Evolutionary conservation across 225 moss, liverwort and hornwort species (phyloP).

Genomic region (Bryoerythrophyllum caledonicum): DNA sequence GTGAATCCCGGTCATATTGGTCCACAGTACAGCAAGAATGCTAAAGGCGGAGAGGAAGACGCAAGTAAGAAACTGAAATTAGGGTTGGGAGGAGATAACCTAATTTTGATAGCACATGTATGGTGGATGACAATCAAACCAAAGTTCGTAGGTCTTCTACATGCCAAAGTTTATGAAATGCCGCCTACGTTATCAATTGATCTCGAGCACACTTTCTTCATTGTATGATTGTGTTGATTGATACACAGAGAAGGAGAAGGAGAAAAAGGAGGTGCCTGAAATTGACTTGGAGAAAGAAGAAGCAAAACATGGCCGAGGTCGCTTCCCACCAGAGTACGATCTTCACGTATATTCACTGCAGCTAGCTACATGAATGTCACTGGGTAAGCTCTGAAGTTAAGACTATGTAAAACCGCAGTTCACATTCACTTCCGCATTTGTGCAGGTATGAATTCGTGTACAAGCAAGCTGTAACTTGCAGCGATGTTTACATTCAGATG

Average conservation of each 20-base stretch:
- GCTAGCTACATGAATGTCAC: not conserved
- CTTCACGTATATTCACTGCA: not conserved
- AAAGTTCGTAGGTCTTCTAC: too few species aligned
- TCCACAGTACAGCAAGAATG: constrained; percentile 50
- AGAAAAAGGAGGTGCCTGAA: constrained; percentile 44
- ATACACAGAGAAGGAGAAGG: constrained; percentile 26
- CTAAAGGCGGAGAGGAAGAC: constrained; percentile 47
- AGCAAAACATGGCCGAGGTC: constrained; percentile 17
- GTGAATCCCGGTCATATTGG: constrained; percentile 61
- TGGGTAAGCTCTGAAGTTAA: not conserved
- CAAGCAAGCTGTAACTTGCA: constrained; percentile 59
- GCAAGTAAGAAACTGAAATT: constrained; percentile 32
- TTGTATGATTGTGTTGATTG: not conserved
- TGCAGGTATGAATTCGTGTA: constrained; percentile 53
- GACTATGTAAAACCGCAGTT: not conserved
- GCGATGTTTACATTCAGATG: constrained; percentile 71
- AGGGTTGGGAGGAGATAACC: not conserved
- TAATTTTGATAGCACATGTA: too few species aligned
- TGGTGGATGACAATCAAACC: too few species aligned
- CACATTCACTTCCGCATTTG: not conserved
- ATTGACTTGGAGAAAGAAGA: constrained; percentile 48
- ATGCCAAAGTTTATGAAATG: too few species aligned
- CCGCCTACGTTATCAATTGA: too few species aligned
- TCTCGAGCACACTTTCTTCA: too few species aligned
- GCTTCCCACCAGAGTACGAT: constrained; percentile 45